These are phyloP conservation scores for Mycena crocata DNA, from an alignment of 768 basidiomycete species.

Conservation along the genomic window DNA sequence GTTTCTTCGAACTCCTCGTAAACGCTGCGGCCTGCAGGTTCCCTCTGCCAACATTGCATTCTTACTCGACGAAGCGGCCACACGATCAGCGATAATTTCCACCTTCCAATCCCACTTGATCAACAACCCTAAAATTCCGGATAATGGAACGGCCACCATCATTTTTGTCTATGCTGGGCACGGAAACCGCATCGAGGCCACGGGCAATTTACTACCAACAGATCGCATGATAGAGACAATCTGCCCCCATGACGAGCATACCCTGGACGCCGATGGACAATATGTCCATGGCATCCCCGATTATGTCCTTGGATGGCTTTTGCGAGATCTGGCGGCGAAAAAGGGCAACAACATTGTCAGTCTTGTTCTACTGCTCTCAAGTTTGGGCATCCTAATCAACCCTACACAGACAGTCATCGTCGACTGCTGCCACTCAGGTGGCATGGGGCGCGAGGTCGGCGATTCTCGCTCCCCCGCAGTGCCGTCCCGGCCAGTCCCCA, in stretches of 20 bases:
- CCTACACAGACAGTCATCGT: not conserved
- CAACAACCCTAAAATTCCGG: not conserved
- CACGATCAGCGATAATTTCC: not conserved
- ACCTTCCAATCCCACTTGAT: not conserved
- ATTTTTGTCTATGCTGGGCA: conserved; percentile 9
- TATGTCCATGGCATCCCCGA: conserved; percentile 11
- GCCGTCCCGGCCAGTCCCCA: not conserved
- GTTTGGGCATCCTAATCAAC: not conserved
- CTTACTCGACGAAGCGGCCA: not conserved
- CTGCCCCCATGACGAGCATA: not conserved
- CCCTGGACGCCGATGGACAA: not conserved
- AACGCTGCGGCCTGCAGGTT: not conserved
- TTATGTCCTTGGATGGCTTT: conserved; percentile 3
- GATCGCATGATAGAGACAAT: conserved; percentile 1
- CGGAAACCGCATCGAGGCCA: not conserved
- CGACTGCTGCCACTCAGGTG: conserved; percentile 9
- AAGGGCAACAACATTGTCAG: conserved; percentile 12
- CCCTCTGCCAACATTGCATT: not conserved
- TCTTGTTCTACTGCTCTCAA: too few relatives aligned
- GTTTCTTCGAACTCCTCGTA: not conserved
- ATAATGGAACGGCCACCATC: not conserved
- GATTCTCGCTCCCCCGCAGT: not conserved
- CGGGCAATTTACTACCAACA: not conserved
- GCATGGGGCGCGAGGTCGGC: not conserved
- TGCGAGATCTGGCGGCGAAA: not conserved